phyloP scores from a whole-genome alignment of 1,139 yeast genomes.

The Yamadazyma sp. region DNA sequence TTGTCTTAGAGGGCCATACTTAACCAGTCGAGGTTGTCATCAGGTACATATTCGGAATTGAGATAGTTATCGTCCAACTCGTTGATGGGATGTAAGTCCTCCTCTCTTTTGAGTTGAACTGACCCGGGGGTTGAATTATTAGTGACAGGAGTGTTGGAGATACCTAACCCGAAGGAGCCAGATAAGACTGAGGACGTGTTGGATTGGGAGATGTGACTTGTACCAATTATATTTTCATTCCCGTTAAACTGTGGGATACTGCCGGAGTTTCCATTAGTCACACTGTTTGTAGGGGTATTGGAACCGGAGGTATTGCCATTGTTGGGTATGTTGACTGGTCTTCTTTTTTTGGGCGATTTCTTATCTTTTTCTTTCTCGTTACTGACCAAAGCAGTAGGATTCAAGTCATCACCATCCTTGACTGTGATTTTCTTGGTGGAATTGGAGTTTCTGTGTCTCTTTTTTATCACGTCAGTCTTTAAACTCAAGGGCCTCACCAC shows the following conservation, averaged over 20 bases:
- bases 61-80: conserved; percentile 18
- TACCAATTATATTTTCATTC: not conserved
- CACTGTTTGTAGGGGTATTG: not conserved
- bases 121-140: conserved; percentile 13
- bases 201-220: conserved; percentile 5
- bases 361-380: conserved; percentile 10
- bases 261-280: not conserved
- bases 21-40: conserved; percentile 39
- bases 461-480: conserved; percentile 59
- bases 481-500: conserved; percentile 57
- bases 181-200: conserved; percentile 8
- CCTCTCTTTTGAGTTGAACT: conserved; percentile 11
- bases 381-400: conserved; percentile 29
- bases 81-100: conserved; percentile 19
- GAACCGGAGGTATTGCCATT: not conserved
- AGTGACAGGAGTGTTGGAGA: conserved; percentile 10
- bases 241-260: not conserved
- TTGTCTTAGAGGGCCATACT: conserved; percentile 31
- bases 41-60: conserved; percentile 18
- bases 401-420: conserved; percentile 39
- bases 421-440: conserved; percentile 13
- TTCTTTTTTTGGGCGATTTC: conserved; percentile 16
- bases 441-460: conserved; percentile 31
- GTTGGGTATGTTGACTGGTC: conserved; percentile 13
- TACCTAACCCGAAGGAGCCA: conserved; percentile 14